phyloP scores from a whole-genome alignment of 768 basidiomycete species.

The Grammothele lineata region DNA sequence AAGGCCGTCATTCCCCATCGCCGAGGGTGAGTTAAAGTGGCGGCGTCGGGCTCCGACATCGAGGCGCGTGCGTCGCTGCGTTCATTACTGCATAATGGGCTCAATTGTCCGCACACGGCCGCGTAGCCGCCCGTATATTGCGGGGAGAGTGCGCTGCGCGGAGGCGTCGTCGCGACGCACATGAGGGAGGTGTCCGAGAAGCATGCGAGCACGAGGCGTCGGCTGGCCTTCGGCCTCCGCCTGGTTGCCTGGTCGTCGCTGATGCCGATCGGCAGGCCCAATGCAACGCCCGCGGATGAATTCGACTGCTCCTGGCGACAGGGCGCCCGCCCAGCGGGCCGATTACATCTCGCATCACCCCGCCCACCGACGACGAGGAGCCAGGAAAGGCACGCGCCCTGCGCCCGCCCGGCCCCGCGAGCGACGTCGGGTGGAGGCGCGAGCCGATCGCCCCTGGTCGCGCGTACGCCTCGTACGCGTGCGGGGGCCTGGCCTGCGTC shows the following conservation, averaged over 20 bases:
- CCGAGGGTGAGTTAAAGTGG: too few relatives aligned
- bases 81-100: background rate
- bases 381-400: slow-evolving; percentile 2
- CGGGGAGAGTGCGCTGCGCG: slow-evolving; percentile 9
- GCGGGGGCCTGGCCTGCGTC: too few relatives aligned
- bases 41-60: too few relatives aligned
- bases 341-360: slow-evolving; percentile 4
- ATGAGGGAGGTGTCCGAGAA: slow-evolving; percentile 6
- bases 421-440: too few relatives aligned
- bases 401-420: background rate
- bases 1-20: too few relatives aligned
- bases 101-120: too few relatives aligned
- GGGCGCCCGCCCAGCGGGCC: slow-evolving; percentile 2
- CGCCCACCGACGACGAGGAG: slow-evolving; percentile 13
- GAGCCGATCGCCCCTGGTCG: background rate
- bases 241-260: slow-evolving; percentile 15
- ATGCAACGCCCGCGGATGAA: slow-evolving; percentile 10
- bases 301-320: slow-evolving; percentile 9
- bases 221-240: slow-evolving; percentile 3
- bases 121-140: slow-evolving; percentile 2
- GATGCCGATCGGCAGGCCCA: slow-evolving; percentile 18
- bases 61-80: background rate
- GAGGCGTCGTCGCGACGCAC: slow-evolving; percentile 1
- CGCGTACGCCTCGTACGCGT: background rate
- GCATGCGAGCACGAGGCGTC: slow-evolving; percentile 9